Base-by-base conservation (phyloP, 208 protist genomes). In the Trypanosoma brucei region DNA sequence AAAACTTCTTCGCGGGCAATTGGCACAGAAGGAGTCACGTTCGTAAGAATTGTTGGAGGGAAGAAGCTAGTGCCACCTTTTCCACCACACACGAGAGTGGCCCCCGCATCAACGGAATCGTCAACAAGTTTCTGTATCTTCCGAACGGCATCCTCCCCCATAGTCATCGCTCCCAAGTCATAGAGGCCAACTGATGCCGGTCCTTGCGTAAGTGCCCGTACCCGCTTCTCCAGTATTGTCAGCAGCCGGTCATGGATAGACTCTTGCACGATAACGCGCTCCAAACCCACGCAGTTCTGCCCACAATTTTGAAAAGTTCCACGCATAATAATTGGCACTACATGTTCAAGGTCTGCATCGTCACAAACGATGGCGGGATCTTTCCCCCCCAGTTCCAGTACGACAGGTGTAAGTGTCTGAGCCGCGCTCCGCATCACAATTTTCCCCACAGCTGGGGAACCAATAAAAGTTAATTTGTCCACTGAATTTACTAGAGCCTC, bases 331-430 rank as follows among this genome's bases (percentile, higher is more conserved):
- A 95, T 77, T 7, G 89, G 86, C 11, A 96, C 57, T 4, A 96
- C 78, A 65, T 95, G 83, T n/a, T 90, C 82, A 45, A 96, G 63
- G 68, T 98, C 84, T 50, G 81, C 86, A 64, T 97, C 91, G 44
- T 97, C 86, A 73, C 78, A 93, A 50, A 98, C 76, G 14, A 98
- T 78, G 35, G 88, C 85, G 3, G 97, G 88, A 70, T 97, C 94
- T 74, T 98, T 98, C 54, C 96, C 96, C 63, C 96, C 96, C 34
- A 98, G 84, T 74, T 98, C 94, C 13, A 98, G 82, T 56, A 96
- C 88, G 11, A 98, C 88, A 14, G 94, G 94, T 5, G 91, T 97
- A 55, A 98, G 80, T 46, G 79, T 97, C 33, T 84, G 74, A 6
- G 89, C 55, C 8, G 95, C 93, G 59, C 91, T 93, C 56, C 83